These are phyloP conservation scores for Flaveria robusta DNA, from an alignment of 129 eudicot species.

Conservation along the genomic window DNA sequence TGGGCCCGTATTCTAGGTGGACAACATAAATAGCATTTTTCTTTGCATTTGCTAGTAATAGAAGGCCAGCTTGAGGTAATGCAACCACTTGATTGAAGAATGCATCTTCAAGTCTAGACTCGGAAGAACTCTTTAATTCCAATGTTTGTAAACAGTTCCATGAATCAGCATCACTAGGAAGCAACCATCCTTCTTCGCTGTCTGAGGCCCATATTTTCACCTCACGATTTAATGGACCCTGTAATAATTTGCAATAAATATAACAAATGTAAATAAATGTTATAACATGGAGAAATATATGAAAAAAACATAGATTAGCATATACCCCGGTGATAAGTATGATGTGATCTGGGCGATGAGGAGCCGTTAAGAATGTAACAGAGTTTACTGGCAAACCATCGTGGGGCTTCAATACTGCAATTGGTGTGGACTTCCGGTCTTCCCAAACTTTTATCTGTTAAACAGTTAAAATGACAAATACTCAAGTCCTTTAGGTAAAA, in stretches of 20 bases:
- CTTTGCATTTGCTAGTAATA: conserved; percentile 93
- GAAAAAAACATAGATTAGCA: not conserved
- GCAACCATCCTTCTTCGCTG: conserved; percentile 99
- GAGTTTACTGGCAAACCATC: conserved; percentile 91
- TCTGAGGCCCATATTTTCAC: conserved; percentile 89
- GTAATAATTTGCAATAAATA: conserved; percentile 8
- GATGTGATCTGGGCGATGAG: conserved; percentile 94
- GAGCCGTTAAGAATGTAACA: conserved; percentile 78
- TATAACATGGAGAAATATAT: not conserved
- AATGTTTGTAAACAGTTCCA: conserved; percentile 90
- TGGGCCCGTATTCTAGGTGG: conserved; percentile 83
- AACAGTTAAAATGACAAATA: not conserved
- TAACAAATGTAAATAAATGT: conserved; percentile 25
- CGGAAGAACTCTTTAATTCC: conserved; percentile 79
- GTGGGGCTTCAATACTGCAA: conserved; percentile 83
- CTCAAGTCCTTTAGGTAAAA: conserved; percentile 3
- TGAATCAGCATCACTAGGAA: conserved; percentile 93
- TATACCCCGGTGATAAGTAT: conserved; percentile 90
- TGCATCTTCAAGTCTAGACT: conserved; percentile 63
- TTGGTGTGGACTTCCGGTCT: conserved; percentile 82
- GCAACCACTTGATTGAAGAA: conserved; percentile 94
- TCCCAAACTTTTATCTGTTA: conserved; percentile 99
- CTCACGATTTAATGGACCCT: conserved; percentile 95
- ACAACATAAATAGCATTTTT: conserved; percentile 91
- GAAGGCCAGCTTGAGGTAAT: conserved; percentile 83